These are phyloP conservation scores for Apophysomyces trapeziformis DNA, from an alignment of 371 early-diverging fungal species.

Conservation along the genomic window DNA sequence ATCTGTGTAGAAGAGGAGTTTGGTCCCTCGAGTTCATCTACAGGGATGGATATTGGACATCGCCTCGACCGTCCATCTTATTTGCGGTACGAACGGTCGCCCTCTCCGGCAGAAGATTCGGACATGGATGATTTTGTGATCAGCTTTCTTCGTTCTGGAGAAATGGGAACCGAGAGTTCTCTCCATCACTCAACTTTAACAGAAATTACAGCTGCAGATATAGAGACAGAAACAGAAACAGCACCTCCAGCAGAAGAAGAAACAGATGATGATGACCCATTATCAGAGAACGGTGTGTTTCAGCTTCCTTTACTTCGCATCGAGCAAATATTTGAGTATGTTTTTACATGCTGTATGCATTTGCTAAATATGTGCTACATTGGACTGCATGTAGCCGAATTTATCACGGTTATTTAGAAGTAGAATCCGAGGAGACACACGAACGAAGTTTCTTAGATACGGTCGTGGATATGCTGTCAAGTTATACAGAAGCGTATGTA, in stretches of 20 bases:
- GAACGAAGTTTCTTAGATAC: neutral
- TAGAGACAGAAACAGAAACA: slow-evolving; percentile 23
- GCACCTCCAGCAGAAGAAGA: slow-evolving; percentile 12
- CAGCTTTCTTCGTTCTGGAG: too few species aligned
- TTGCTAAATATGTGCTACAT: too few species aligned
- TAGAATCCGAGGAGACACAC: neutral
- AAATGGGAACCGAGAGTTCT: too few species aligned
- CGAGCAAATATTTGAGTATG: slow-evolving; percentile 8
- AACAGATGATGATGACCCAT: neutral
- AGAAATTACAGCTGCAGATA: slow-evolving; percentile 18
- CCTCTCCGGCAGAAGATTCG: too few species aligned
- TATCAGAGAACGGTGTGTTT: neutral
- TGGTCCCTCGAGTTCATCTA: too few species aligned
- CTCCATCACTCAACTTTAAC: neutral
- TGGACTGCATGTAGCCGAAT: neutral
- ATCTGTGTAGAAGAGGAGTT: too few species aligned
- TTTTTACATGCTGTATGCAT: neutral
- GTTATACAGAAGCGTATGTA: neutral
- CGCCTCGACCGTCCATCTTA: neutral
- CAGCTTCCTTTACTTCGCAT: slow-evolving; percentile 1
- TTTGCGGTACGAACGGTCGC: too few species aligned
- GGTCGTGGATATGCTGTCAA: neutral
- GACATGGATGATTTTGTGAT: too few species aligned
- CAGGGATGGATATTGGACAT: neutral
- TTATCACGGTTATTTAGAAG: neutral